Percentiles rank a stretch among this genome's conserved stretches.
Evolutionary conservation across 768 basidiomycete genomes (phyloP).

Genomic region (Mycena crocata): DNA sequence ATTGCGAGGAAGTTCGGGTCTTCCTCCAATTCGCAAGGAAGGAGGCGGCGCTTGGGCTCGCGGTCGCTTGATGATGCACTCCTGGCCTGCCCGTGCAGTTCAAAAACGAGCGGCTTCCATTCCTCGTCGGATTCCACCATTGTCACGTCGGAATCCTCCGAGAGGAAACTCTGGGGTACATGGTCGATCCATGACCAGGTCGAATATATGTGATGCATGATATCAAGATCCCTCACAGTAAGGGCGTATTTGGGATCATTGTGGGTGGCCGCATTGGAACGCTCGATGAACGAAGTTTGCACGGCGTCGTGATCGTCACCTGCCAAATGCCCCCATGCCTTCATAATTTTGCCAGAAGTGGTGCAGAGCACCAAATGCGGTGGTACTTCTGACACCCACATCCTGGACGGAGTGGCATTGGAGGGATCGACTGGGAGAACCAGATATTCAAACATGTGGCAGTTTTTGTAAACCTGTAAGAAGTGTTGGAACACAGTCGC

Average conservation of each 20-base stretch:
- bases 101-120: not conserved
- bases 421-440: not conserved
- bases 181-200: not conserved
- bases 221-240: not conserved
- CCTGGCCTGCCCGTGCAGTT: not conserved
- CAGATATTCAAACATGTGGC: not conserved
- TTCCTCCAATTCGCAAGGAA: not conserved
- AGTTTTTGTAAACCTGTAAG: slow-evolving; percentile 2
- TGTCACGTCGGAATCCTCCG: not conserved
- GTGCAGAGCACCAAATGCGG: not conserved
- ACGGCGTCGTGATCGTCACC: not conserved
- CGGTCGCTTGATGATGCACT: not conserved
- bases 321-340: not conserved
- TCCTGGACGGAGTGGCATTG: not conserved
- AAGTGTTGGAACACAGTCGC: too few species aligned
- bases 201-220: not conserved
- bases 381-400: not conserved
- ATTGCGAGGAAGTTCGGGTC: too few species aligned
- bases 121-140: not conserved
- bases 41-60: slow-evolving; percentile 8
- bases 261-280: too few species aligned
- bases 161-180: slow-evolving; percentile 1
- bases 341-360: not conserved
- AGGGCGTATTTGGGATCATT: not conserved
- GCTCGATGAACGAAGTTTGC: not conserved